A percentile compares a stretch with the other conserved stretches of the same genome.
Conservation (phyloP, 2,329 filamentous ascomycete species). For the Botrytis cinerea region DNA sequence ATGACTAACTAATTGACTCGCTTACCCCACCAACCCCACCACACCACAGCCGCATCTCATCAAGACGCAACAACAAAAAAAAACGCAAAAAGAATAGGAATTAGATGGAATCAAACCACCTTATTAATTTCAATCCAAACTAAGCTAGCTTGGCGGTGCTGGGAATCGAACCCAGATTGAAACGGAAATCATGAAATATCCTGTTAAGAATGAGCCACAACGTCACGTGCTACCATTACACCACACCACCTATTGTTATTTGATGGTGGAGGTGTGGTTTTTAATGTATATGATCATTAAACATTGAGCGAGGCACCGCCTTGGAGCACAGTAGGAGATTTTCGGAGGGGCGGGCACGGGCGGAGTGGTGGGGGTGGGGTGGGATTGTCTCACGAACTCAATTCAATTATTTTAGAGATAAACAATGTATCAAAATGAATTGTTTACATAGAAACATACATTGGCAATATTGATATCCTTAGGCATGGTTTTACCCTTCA, state of each 20-base stretch:
- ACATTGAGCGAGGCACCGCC: too few species aligned
- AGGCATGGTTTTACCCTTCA: accelerated
- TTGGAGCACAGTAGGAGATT: accelerated
- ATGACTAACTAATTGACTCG: too few species aligned
- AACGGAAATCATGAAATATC: slow-evolving; percentile 36
- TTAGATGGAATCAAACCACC: slow-evolving; percentile 29
- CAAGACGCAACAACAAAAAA: not conserved
- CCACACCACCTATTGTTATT: slow-evolving; percentile 28
- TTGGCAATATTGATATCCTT: not conserved
- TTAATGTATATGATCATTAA: accelerated
- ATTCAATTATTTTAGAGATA: not conserved
- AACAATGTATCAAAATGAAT: too few species aligned
- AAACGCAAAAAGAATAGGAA: not conserved
- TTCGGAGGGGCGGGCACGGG: not conserved
- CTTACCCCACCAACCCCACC: not conserved
- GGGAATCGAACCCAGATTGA: slow-evolving; percentile 43
- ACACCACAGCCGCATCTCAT: not conserved
- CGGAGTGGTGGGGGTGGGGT: not conserved
- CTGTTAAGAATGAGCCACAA: slow-evolving; percentile 36
- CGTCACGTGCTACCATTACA: slow-evolving; percentile 42
- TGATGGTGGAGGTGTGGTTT: accelerated
- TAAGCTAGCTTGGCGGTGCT: slow-evolving; percentile 37
- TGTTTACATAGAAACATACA: too few species aligned
- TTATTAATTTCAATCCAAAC: slow-evolving; percentile 35
- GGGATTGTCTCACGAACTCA: not conserved